Evolutionary conservation across 768 basidiomycete species (phyloP), one percentile per base, ranked within the genome.

Genomic region (Hypholoma sublateritium): DNA sequence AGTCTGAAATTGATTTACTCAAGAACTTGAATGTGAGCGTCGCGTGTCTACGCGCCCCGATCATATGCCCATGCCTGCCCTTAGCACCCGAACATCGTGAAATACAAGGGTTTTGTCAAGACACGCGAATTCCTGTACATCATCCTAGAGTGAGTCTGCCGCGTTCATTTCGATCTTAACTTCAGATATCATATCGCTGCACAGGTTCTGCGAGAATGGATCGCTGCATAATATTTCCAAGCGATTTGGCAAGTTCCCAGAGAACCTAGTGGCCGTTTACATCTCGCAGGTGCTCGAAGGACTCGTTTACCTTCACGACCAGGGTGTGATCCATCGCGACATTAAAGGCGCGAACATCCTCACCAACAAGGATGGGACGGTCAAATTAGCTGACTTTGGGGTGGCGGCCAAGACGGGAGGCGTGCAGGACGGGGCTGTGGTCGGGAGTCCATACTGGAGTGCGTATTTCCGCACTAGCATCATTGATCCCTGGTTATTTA

Each of bases 401-500:
- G 97, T 99, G 17, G 94, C 95, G 11, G 85, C 91, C 9, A 85
- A 87, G 22, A 82, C 86, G 0, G 88, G 85, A 11, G 87, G 84
- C 11, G 87, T 87, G 21, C 83, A 83, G 44, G 93, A 97, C 69
- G 91, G 89, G 65, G 91, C 93, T 11, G 96, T 99, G 2, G 96
- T 98, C 41, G 96, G 96, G 5, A 95, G 93, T 66, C 96, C 96
- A 4, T 99, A 99, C 69, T 99, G 96, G 96, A 99, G 91, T 94
- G 71, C 62, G 88, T 82, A 2, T 52, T 41, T 50, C 11, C 16
- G 7, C 13, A 34, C 35, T 42, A 45, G 8, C 53, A 36, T 3
- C 32, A 39, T 57, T 17, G 34, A 52, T 37, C 39, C 53, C 17
- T 49, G 16, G 16, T 28, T 49, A 45, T 66, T 24, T 53, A 37